Percentiles rank a stretch among this genome's conserved stretches.
phyloP scores from a whole-genome alignment of 108 stramenopile species.

The Cyclotella cryptica region DNA sequence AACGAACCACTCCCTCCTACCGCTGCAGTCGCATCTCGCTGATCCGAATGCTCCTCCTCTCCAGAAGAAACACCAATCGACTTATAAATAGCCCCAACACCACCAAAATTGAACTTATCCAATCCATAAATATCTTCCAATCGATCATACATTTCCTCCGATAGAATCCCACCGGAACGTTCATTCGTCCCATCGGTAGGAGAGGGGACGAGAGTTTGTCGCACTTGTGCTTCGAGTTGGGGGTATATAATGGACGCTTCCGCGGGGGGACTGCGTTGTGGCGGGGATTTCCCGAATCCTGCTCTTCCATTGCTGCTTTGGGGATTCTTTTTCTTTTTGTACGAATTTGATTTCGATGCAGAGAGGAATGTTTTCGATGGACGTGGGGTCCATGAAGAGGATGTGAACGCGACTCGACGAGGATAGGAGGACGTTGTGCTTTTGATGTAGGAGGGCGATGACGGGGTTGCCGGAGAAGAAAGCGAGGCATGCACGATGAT shows the following conservation, averaged over 20 bases:
- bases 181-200: slow-evolving; percentile 28
- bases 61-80: slow-evolving; percentile 24
- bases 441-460: neutral
- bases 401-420: no score
- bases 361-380: neutral
- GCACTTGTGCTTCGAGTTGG: slow-evolving; percentile 62
- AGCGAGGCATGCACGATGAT: neutral
- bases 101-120: slow-evolving; percentile 74
- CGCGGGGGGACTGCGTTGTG: neutral
- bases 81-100: slow-evolving; percentile 32
- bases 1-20: slow-evolving; percentile 30
- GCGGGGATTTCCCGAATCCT: slow-evolving; percentile 28
- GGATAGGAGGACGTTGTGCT: neutral
- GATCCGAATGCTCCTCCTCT: neutral
- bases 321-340: neutral
- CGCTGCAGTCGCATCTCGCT: neutral
- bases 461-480: neutral
- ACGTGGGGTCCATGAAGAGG: no score
- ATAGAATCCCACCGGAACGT: slow-evolving; percentile 39
- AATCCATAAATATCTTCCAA: slow-evolving; percentile 87
- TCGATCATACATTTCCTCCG: slow-evolving; percentile 82
- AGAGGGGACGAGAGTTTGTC: slow-evolving; percentile 64
- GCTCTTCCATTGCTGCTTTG: neutral
- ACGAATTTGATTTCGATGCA: slow-evolving; percentile 2
- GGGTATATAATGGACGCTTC: slow-evolving; percentile 54